Conservation (phyloP, 2,329 filamentous ascomycete species). For the Fusarium liriodendri region DNA sequence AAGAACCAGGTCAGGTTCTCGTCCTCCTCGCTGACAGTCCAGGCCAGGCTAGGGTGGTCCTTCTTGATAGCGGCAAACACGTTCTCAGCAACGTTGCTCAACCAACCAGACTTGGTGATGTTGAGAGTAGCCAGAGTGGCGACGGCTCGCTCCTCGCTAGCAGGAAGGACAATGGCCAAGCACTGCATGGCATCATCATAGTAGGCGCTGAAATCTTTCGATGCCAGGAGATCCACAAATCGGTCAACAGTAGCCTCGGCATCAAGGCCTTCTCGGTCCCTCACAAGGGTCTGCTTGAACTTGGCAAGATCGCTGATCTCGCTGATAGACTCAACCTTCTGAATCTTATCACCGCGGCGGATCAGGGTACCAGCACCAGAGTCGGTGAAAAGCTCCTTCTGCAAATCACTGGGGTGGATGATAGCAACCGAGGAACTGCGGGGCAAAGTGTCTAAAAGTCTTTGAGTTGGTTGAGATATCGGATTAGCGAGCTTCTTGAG, state of each 20-base stretch:
- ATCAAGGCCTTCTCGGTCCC: slow-evolving; percentile 85
- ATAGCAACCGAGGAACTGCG: slow-evolving; percentile 96
- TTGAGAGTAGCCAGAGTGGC: slow-evolving; percentile 90
- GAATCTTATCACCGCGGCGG: slow-evolving; percentile 89
- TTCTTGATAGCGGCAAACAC: slow-evolving; percentile 95
- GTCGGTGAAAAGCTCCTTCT: slow-evolving; percentile 97
- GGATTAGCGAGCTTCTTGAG: too few species aligned
- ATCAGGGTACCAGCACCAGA: slow-evolving; percentile 95
- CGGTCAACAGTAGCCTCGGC: slow-evolving; percentile 86
- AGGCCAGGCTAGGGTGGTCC: slow-evolving; percentile 89
- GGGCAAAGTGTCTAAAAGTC: slow-evolving; percentile 84
- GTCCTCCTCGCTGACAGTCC: slow-evolving; percentile 96
- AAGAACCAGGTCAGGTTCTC: slow-evolving; percentile 99
- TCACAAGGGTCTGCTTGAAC: slow-evolving; percentile 84
- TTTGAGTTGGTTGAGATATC: too few species aligned
- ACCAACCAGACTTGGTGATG: slow-evolving; percentile 93
- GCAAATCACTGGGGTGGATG: slow-evolving; percentile 94
- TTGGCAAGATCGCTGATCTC: slow-evolving; percentile 82
- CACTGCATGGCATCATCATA: slow-evolving; percentile 96
- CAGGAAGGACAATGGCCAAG: slow-evolving; percentile 86
- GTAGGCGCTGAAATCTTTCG: slow-evolving; percentile 89
- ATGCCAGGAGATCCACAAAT: slow-evolving; percentile 83
- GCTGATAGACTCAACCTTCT: slow-evolving; percentile 75
- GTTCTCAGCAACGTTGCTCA: slow-evolving; percentile 95
- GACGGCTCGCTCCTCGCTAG: slow-evolving; percentile 72